These are phyloP conservation scores for Diutina siamensis DNA, from an alignment of 1,139 yeast species.

Conservation along the genomic window DNA sequence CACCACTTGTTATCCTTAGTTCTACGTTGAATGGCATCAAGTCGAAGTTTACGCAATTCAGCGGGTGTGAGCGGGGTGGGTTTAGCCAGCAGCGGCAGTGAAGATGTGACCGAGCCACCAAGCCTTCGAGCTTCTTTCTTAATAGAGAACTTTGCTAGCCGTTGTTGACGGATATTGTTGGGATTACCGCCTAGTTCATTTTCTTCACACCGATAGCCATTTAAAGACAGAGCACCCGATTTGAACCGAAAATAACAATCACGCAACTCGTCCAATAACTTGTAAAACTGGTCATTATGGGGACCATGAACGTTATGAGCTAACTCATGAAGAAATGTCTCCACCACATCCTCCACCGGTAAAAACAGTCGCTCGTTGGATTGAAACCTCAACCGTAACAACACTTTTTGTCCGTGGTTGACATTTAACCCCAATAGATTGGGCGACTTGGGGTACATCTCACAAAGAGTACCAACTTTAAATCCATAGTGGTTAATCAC, in stretches of 20 bases:
- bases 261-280: constrained; percentile 46
- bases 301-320: constrained; percentile 74
- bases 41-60: constrained; percentile 36
- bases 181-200: constrained; percentile 28
- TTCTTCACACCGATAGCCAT: constrained; percentile 37
- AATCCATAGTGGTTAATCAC: constrained; percentile 59
- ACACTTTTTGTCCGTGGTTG: constrained; percentile 69
- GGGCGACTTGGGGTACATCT: constrained; percentile 70
- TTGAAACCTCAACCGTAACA: constrained; percentile 57
- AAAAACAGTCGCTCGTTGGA: constrained; percentile 45
- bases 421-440: constrained; percentile 72
- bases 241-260: constrained; percentile 36
- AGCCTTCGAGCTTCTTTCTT: constrained; percentile 27
- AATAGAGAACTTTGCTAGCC: constrained; percentile 22
- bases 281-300: constrained; percentile 66
- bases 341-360: constrained; percentile 58
- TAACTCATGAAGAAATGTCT: constrained; percentile 82
- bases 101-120: too few relatives aligned
- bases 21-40: constrained; percentile 62
- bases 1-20: constrained; percentile 50
- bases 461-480: constrained; percentile 60
- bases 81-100: too few relatives aligned
- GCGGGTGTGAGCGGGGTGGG: constrained; percentile 7
- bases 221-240: constrained; percentile 24
- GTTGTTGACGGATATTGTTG: constrained; percentile 22